Base-by-base conservation (phyloP, 176 grass and related monocot genomes). In the Elaeis guineensis region DNA sequence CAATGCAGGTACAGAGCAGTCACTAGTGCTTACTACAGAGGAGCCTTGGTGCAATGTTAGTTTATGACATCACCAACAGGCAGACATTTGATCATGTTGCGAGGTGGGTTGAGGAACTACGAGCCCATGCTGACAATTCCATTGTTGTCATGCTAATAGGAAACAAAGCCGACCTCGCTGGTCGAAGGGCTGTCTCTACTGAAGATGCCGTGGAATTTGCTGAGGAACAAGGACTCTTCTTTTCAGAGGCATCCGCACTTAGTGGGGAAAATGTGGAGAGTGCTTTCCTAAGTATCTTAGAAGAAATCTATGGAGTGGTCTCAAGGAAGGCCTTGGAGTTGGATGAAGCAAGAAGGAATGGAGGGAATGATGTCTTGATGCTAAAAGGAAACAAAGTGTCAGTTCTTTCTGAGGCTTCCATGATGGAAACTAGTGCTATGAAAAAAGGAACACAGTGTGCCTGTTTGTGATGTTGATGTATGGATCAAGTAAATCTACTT, bases 1-100 rank as follows among this genome's bases (percentile, higher is more conserved):
- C 49, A 49, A 17, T 65, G 62, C 79, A 87, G 79, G 68, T 83
- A 95, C 67, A 57, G 90, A 52, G 90, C 90, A 21, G 83, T 95
- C 21, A 95, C 90, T n/a, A 79, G 80, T 66, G 86, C 90, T 17
- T 95, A 95, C 69, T 90, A 95, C 77, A 79, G 86, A 2, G 90
- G 90, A 51, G 90, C 90, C 79, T 95, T 0, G 82, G 86, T 1
- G 90, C 90, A 11, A 87, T 81, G 86, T 74, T 95, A 15, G 90
- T 90, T n/a, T 95, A 95, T 63, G 90, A 95, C 83, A 57, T 95
- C 59, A 84, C 90, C 29, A 64, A 60, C 25, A 67, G 77, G 18
- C 58, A 16, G 65, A 74, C 67, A 17, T 95, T 90, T 61, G 61
- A 69, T 4, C 80, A 86, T 59, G 59, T 75, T 52, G 77, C 80